Percentiles rank a stretch among this genome's conserved stretches.
phyloP scores from a whole-genome alignment of 805 yeast species.

The Jamesozyma jinghongensis region DNA sequence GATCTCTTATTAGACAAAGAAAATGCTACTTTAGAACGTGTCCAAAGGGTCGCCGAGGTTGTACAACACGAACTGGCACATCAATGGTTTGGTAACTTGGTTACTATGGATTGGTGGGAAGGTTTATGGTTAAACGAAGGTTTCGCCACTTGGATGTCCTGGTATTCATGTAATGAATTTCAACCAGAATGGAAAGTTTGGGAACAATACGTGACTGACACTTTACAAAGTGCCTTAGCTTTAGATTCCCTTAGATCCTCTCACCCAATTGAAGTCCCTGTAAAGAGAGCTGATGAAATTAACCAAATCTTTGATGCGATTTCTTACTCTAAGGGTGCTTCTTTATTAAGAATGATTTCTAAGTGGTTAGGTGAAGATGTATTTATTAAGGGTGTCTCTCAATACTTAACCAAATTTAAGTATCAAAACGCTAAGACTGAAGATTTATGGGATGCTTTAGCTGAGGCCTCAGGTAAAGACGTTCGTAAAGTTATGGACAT shows the following conservation, averaged over 20 bases:
- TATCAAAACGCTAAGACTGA: conserved; percentile 71
- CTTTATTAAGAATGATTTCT: conserved; percentile 69
- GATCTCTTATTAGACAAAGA: conserved; percentile 66
- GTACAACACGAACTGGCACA: conserved; percentile 86
- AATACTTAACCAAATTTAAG: conserved; percentile 63
- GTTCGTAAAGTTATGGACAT: conserved; percentile 65
- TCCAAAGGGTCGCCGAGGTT: conserved; percentile 73
- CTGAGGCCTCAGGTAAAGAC: conserved; percentile 62
- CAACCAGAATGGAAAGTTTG: conserved; percentile 83
- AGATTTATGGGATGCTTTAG: conserved; percentile 67
- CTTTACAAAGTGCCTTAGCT: conserved; percentile 63
- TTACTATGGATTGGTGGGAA: conserved; percentile 91
- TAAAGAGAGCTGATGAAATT: conserved; percentile 66
- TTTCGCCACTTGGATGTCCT: conserved; percentile 86
- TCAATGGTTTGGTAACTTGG: conserved; percentile 87
- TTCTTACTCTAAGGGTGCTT: conserved; percentile 75
- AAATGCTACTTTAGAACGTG: conserved; percentile 52
- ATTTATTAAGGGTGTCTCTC: conserved; percentile 71
- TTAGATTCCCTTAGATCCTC: conserved; percentile 76
- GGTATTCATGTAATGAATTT: conserved; percentile 69
- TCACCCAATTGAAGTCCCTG: conserved; percentile 81
- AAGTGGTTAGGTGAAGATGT: conserved; percentile 71
- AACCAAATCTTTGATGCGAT: conserved; percentile 81
- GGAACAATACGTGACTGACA: conserved; percentile 72
- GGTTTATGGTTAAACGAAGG: conserved; percentile 86